These are phyloP conservation scores for Verticillium longisporum DNA, from an alignment of 2,329 filamentous ascomycete genomes.

Conservation along the genomic window DNA sequence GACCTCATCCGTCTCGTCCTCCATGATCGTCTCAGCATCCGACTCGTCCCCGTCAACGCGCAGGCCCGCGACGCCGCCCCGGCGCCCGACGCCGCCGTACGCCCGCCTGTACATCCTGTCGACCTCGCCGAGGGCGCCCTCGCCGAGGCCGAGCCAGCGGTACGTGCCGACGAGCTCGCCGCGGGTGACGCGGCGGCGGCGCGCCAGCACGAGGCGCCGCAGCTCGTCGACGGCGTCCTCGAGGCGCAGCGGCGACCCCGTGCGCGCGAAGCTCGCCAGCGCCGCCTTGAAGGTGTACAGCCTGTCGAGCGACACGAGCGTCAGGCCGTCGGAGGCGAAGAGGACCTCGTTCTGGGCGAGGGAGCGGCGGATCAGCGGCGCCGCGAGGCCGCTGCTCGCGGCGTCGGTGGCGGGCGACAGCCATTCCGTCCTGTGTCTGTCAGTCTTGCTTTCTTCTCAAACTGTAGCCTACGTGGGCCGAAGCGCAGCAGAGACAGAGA, in stretches of 20 bases:
- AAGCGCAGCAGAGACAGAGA: constrained; percentile 4
- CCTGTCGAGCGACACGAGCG: constrained; percentile 52
- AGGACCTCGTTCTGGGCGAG: constrained; percentile 54
- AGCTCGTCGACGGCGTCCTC: constrained; percentile 59
- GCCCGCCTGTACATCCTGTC: constrained; percentile 48
- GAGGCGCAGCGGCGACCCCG: constrained; percentile 35
- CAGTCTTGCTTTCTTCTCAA: not conserved
- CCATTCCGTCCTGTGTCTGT: constrained; percentile 26
- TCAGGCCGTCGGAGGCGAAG: constrained; percentile 54
- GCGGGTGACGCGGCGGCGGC: constrained; percentile 39
- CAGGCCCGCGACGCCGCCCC: constrained; percentile 38
- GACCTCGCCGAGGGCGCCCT: constrained; percentile 44
- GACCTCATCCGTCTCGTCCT: constrained; percentile 1
- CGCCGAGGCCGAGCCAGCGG: constrained; percentile 47
- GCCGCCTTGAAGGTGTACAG: constrained; percentile 59
- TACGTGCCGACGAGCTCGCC: constrained; percentile 48
- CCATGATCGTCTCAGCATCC: constrained; percentile 5
- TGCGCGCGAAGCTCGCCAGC: constrained; percentile 48
- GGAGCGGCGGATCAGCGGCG: constrained; percentile 48
- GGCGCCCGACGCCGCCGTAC: constrained; percentile 42
- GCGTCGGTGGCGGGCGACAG: constrained; percentile 37
- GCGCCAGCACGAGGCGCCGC: constrained; percentile 49
- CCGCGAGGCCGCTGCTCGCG: constrained; percentile 36
- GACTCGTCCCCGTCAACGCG: constrained; percentile 9
- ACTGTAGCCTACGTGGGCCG: not conserved